Evolutionary conservation across 805 yeast species (phyloP).

Genomic region (Candida sakaeoensis): DNA sequence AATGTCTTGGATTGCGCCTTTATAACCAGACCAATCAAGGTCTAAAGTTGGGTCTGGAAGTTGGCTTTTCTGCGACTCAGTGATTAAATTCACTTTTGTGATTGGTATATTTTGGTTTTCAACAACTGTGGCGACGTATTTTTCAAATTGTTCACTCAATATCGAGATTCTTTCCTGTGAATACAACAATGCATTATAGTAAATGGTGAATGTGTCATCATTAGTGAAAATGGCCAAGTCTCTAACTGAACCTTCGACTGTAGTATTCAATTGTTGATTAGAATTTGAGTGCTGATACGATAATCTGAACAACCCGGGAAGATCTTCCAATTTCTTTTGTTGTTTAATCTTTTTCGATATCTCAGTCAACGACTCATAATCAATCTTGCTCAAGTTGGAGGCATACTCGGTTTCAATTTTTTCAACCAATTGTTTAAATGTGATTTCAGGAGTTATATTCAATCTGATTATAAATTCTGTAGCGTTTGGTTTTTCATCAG

Average conservation of each 20-base stretch:
- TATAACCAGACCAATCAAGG: slow-evolving; percentile 84
- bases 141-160: slow-evolving; percentile 68
- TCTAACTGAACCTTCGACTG: slow-evolving; percentile 53
- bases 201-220: slow-evolving; percentile 38
- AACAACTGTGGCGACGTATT: slow-evolving; percentile 41
- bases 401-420: slow-evolving; percentile 42
- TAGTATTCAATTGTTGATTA: slow-evolving; percentile 41
- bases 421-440: slow-evolving; percentile 52
- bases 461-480: slow-evolving; percentile 61
- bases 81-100: slow-evolving; percentile 64
- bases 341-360: slow-evolving; percentile 50
- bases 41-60: slow-evolving; percentile 87
- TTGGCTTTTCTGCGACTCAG: slow-evolving; percentile 53
- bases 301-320: slow-evolving; percentile 62
- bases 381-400: slow-evolving; percentile 33
- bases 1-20: slow-evolving; percentile 96
- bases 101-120: slow-evolving; percentile 39
- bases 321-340: slow-evolving; percentile 47
- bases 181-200: slow-evolving; percentile 75
- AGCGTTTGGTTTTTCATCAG: slow-evolving; percentile 36
- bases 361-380: slow-evolving; percentile 47
- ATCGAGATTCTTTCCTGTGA: slow-evolving; percentile 63
- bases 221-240: slow-evolving; percentile 57
- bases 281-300: slow-evolving; percentile 48
- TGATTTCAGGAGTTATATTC: slow-evolving; percentile 48